Base-by-base conservation (phyloP, 495 filamentous ascomycete species). In the Extremus antarcticus region DNA sequence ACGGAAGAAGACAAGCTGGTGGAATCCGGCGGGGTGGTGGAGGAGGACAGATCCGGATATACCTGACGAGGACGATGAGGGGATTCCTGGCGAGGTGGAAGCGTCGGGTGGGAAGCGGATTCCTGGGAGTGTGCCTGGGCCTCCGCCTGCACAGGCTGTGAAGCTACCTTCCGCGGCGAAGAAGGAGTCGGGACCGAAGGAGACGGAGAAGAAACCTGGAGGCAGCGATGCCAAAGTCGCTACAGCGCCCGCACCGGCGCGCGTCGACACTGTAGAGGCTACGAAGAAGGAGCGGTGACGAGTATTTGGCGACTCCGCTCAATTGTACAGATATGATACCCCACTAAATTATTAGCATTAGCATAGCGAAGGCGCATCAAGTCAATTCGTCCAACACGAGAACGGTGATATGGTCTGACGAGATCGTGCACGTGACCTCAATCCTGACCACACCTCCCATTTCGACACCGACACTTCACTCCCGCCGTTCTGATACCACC, bases 11-110 rank as follows among this genome's bases (percentile, higher is more conserved):
- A 24, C 8, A 8, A 40, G n/a, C 15, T 62, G 59, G 59, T 62
- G 32, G 13, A 62, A 62, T 39, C 59, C 59, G 23, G 50, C 51
- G 3, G 55, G 59, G 1, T 62, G 59, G 59, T 58, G 40, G 43
- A 41, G n/a, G 24, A 41, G 53, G 15, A 53, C 58, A 1, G 58
- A 57, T 29, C 58, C 53, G 7, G 39, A 53, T 11, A 16, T 47
- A 39, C 24, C 47, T 9, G 58, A 54, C 4, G 54, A 32, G 29
- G 29, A 48, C 17, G 43, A 62, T 4, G 56, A 60, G 41, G 50
- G 52, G 7, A 55, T 66, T 17, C 40, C 65, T 17, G 39, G 46
- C 10, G 25, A 22, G 15, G 15, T 54, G 32, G 57, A 56, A 1
- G 60, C 41, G 23, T 19, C 1, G 1, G 52, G n/a, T 4, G 20